Evolutionary conservation across 2,329 filamentous ascomycete genomes (phyloP).

Genomic region (Fusarium sarcochroum): DNA sequence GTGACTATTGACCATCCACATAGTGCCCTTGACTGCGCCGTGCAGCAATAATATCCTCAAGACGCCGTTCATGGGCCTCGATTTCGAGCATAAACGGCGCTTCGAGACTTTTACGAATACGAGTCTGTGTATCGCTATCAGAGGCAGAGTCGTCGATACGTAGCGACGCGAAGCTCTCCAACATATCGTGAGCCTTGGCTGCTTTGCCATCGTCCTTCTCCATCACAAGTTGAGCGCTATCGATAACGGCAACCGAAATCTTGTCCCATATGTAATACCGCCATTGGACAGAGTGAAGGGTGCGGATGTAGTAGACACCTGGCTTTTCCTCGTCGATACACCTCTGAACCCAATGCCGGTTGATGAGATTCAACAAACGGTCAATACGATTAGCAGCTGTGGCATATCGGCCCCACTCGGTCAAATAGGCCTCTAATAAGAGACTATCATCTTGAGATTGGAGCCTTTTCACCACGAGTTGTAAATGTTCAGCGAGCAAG

Average conservation of each 20-base stretch:
- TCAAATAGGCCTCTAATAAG: neutral
- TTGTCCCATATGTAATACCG: neutral
- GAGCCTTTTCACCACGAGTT: neutral
- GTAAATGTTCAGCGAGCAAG: neutral
- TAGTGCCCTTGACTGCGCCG: too few relatives aligned
- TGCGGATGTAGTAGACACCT: neutral
- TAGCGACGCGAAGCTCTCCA: neutral
- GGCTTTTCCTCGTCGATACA: neutral
- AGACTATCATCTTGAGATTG: neutral
- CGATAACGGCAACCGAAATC: neutral
- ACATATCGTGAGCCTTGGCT: neutral
- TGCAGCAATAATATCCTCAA: too few relatives aligned
- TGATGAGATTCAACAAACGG: neutral
- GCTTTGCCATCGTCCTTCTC: neutral
- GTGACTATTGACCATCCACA: too few relatives aligned
- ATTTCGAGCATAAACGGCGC: neutral
- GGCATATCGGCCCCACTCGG: neutral
- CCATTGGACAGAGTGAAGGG: slow-evolving; percentile 6
- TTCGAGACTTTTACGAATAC: neutral
- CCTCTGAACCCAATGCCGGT: neutral
- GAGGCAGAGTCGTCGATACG: neutral
- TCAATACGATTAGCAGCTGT: neutral
- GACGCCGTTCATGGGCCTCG: neutral
- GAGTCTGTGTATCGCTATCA: neutral
- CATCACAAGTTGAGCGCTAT: neutral